Evolutionary conservation across 2,329 filamentous ascomycete species (phyloP).

Genomic region (Aspergillus brasiliensis): DNA sequence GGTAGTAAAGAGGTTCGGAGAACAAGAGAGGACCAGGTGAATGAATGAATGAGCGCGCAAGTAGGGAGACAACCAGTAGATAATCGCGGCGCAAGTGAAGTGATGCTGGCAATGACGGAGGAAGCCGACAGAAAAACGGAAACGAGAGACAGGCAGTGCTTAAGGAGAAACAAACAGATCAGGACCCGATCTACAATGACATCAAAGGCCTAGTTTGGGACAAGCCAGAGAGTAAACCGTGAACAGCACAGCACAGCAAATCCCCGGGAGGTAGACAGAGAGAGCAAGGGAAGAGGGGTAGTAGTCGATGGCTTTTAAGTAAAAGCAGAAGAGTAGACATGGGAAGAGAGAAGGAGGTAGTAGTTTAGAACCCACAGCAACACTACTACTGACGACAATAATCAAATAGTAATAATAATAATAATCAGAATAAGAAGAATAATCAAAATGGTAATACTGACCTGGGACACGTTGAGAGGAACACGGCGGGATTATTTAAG

Average conservation of each 20-base stretch:
- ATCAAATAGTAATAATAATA: too few species aligned
- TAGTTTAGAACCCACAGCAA: too few species aligned
- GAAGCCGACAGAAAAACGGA: background rate
- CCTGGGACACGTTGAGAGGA: slow-evolving; percentile 8
- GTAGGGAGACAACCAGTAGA: background rate
- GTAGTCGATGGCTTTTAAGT: too few species aligned
- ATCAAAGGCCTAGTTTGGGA: background rate
- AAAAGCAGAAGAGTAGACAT: too few species aligned
- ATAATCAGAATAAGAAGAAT: too few species aligned
- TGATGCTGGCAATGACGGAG: background rate
- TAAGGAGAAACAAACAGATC: background rate
- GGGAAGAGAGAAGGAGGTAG: too few species aligned
- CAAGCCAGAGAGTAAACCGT: background rate
- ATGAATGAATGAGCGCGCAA: background rate
- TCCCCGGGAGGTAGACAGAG: too few species aligned
- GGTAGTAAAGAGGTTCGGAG: too few species aligned
- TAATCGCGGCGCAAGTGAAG: background rate
- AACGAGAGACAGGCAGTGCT: background rate
- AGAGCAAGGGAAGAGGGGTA: too few species aligned
- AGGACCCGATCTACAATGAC: background rate
- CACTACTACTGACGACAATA: background rate
- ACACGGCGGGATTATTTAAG: slow-evolving; percentile 10
- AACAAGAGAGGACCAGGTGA: background rate
- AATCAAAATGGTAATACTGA: background rate
- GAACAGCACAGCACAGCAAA: too few species aligned